Conservation (phyloP, 179 eudicot species). For the Patellifolia procumbens region DNA sequence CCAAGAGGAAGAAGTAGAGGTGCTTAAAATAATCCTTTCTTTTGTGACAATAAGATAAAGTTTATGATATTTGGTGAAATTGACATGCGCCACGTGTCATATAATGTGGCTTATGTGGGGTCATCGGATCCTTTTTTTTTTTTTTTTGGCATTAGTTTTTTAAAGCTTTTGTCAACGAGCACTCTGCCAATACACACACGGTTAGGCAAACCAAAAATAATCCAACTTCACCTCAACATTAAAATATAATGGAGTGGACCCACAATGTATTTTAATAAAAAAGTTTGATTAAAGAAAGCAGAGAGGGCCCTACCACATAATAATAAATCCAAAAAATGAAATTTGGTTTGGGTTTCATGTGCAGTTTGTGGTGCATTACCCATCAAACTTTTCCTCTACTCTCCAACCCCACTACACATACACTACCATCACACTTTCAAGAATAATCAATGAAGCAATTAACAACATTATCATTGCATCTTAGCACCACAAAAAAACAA, state of each 20-base stretch:
- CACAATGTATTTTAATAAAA: not conserved
- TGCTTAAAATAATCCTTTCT: not conserved
- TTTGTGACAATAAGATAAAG: slow-evolving; percentile 8
- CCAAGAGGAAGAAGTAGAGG: too few species aligned
- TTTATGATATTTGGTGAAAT: slow-evolving; percentile 23
- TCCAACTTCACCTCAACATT: slow-evolving; percentile 13
- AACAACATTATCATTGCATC: slow-evolving; percentile 31
- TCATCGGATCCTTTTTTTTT: slow-evolving; percentile 6
- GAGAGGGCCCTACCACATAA: slow-evolving; percentile 2
- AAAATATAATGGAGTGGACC: slow-evolving; percentile 6
- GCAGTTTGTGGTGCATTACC: slow-evolving; percentile 25
- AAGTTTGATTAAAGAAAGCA: not conserved
- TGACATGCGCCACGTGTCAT: slow-evolving; percentile 25
- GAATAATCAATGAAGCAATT: not conserved
- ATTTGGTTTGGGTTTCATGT: slow-evolving; percentile 29
- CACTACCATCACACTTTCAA: slow-evolving; percentile 11
- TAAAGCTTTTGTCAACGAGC: slow-evolving; percentile 27
- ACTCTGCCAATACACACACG: slow-evolving; percentile 26
- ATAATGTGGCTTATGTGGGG: not conserved
- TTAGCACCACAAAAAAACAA: not conserved
- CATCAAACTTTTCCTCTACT: not conserved
- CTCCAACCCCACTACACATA: slow-evolving; percentile 16
- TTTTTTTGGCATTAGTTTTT: not conserved
- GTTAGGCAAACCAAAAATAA: slow-evolving; percentile 20
- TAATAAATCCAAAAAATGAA: slow-evolving; percentile 20